Percentiles rank a stretch among this genome's conserved stretches.
These are phyloP conservation scores for Linnemannia zychae DNA, from an alignment of 192 early-diverging fungal species.

Conservation along the genomic window DNA sequence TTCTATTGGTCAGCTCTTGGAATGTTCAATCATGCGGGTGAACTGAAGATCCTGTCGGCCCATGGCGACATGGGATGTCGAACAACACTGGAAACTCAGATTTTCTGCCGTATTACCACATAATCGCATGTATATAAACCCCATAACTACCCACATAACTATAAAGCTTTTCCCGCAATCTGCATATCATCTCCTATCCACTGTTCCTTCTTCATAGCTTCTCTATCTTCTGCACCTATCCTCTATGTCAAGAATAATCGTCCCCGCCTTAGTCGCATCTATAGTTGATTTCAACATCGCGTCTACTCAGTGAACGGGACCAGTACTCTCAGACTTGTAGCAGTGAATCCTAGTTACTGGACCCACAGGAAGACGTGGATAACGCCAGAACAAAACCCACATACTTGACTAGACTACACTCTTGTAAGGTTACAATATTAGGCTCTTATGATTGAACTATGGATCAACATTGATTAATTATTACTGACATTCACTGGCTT, in stretches of 20 bases:
- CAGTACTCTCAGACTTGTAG: not conserved
- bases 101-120: too few relatives aligned
- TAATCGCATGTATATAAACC: too few relatives aligned
- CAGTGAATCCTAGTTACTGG: constrained; percentile 9
- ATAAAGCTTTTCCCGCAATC: constrained; percentile 13
- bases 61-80: too few relatives aligned
- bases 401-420: not conserved
- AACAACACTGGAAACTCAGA: too few relatives aligned
- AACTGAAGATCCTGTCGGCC: too few relatives aligned
- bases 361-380: constrained; percentile 14
- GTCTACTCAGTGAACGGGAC: not conserved
- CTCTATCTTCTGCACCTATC: constrained; percentile 37
- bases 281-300: not conserved
- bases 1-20: too few relatives aligned
- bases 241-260: constrained; percentile 13
- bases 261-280: not conserved
- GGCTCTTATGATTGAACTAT: constrained; percentile 16
- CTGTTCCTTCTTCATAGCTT: constrained; percentile 17
- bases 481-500: constrained; percentile 25
- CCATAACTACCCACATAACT: too few relatives aligned
- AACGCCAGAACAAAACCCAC: constrained; percentile 2
- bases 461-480: constrained; percentile 19
- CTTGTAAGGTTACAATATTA: constrained; percentile 17
- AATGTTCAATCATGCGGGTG: too few relatives aligned
- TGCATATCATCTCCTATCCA: constrained; percentile 20